Base-by-base conservation (phyloP, 2,329 filamentous ascomycete genomes). In the Rhynchosporium agropyri region DNA sequence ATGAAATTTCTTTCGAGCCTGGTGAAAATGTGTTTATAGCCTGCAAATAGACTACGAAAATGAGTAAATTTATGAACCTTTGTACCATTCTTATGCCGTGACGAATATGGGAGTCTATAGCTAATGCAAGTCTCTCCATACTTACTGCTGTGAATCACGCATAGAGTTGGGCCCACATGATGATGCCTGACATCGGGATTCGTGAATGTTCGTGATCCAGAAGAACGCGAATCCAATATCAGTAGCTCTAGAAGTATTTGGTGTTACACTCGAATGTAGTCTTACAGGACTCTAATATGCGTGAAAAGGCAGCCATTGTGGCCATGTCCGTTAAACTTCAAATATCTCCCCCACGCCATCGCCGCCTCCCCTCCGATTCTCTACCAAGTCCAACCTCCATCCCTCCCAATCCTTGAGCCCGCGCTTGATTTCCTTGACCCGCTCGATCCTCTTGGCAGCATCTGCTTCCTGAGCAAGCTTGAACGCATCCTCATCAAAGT, bases 401-500 rank as follows among this genome's bases (percentile, higher is more conserved):
- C 86, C 85, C 66, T 88, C 83, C 86, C 86, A 89, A 72, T 86
- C 84, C 78, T 85, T 87, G 58, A 89, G 77, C 1, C 80, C 79
- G 62, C 85, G 77, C 79, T 89, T 89, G 60, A 88, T 78, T 74
- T 88, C 83, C 74, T 83, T 86, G 71, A 89, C 83, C 62, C 86
- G 77, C 78, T 88, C 86, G 43, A 89, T 77, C 49, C 85, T 77
- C 70, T 78, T 81, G 77, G 79, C 83, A 26, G 80, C 79, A 63
- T 88, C 85, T 68, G 88, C 85, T 68, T 87, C 84, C 67, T 86
- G 84, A 7, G 86, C 86, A 65, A 78, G 78, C 60, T 83, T 80
- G 77, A 88, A 89, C 1, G 85, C 86, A 53, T 88, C 85, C 72
- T 89, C 86, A 72, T 89, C 86, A 76, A 88, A 88, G 66, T 88